Conservation (phyloP, 2,329 filamentous ascomycete genomes). For the Neopestalotiopsis clavispora region DNA sequence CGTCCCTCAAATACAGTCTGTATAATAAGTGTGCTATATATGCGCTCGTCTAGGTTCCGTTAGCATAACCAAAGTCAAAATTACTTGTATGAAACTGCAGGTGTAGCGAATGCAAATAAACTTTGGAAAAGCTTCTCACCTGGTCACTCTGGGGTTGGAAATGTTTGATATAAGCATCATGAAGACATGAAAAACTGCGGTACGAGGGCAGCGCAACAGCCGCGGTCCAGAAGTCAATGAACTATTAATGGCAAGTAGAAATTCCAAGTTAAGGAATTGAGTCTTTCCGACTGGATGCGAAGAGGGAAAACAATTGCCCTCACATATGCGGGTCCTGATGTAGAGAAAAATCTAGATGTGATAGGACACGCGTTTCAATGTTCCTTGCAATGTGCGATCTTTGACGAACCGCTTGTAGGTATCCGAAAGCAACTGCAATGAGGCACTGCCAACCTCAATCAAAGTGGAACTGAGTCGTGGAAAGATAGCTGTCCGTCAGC, state of each 20-base stretch:
- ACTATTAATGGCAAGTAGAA: background rate
- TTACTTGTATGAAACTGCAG: background rate
- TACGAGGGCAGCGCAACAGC: background rate
- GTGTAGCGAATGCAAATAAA: background rate
- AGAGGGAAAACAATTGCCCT: background rate
- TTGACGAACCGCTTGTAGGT: background rate
- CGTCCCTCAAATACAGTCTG: background rate
- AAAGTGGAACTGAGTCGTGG: background rate
- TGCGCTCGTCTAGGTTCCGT: constrained; percentile 1
- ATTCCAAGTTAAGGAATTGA: background rate
- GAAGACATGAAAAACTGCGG: constrained; percentile 1
- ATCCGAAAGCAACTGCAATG: background rate
- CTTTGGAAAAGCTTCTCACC: background rate
- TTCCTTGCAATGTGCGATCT: background rate
- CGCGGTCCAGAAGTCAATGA: background rate
- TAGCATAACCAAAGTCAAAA: background rate
- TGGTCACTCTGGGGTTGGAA: constrained; percentile 5
- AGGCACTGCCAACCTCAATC: background rate
- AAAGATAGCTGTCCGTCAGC: background rate
- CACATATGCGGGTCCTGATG: background rate
- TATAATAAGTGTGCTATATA: background rate
- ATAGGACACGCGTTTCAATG: background rate
- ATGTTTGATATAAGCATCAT: constrained; percentile 13
- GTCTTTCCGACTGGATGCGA: background rate
- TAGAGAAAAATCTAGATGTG: background rate